phyloP scores from a whole-genome alignment of 2,329 filamentous ascomycete species.

The Diaporthe citriasiana region DNA sequence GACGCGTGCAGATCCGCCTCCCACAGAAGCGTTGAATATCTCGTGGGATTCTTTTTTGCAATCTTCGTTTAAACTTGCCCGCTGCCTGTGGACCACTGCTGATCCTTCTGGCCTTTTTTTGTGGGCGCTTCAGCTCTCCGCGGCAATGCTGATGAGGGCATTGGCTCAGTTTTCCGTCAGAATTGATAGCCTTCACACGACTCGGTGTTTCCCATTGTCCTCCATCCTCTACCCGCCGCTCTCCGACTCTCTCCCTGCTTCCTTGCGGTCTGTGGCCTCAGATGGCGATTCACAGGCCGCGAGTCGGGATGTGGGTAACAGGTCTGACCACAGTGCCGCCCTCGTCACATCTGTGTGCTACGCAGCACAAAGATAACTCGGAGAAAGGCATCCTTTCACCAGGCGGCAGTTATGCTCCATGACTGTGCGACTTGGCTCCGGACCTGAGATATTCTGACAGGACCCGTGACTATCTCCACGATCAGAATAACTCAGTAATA shows the following conservation, averaged over 20 bases:
- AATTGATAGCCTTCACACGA: background rate
- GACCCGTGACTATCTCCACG: background rate
- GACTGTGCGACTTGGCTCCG: background rate
- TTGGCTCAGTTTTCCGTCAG: conserved; percentile 13
- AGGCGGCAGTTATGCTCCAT: conserved; percentile 8
- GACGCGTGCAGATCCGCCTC: conserved; percentile 13
- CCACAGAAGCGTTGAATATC: conserved; percentile 19
- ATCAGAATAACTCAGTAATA: background rate
- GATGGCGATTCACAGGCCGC: conserved; percentile 11
- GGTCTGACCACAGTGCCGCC: conserved; percentile 9
- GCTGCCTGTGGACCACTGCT: conserved; percentile 3
- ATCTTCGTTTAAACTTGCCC: conserved; percentile 25
- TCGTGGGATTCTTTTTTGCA: conserved; percentile 11
- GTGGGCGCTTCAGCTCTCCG: conserved; percentile 16
- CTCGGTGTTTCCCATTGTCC: background rate
- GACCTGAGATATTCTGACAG: background rate
- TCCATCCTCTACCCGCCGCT: background rate
- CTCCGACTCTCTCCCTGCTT: background rate
- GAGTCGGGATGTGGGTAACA: conserved; percentile 15
- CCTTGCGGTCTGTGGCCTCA: background rate
- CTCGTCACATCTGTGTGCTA: conserved; percentile 26
- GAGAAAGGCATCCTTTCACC: conserved; percentile 1
- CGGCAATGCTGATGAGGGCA: conserved; percentile 12
- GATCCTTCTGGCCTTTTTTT: conserved; percentile 21
- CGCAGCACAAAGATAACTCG: conserved; percentile 19